These are phyloP conservation scores for Gyrodon lividus DNA, from an alignment of 768 basidiomycete species.

Conservation along the genomic window DNA sequence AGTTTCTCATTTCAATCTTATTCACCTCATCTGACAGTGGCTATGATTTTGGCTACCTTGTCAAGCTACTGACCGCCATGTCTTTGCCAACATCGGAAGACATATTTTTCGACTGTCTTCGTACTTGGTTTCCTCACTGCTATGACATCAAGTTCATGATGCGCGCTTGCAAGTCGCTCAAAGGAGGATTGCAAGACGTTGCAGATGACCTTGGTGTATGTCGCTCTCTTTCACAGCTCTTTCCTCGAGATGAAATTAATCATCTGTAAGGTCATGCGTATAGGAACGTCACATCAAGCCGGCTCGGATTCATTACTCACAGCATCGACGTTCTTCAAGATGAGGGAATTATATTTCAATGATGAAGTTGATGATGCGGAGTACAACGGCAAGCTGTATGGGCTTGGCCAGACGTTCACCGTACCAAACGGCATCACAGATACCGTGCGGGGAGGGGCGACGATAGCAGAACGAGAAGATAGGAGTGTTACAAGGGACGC, in stretches of 20 bases:
- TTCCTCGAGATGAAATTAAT: background rate
- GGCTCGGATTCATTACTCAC: conserved; percentile 97
- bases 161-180: conserved; percentile 75
- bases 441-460: conserved; percentile 66
- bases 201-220: conserved; percentile 93
- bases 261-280: conserved; percentile 68
- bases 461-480: conserved; percentile 81
- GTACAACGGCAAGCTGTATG: conserved; percentile 82
- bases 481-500: conserved; percentile 46
- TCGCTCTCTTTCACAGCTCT: conserved; percentile 11
- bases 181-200: conserved; percentile 92
- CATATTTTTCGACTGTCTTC: conserved; percentile 83
- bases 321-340: conserved; percentile 93
- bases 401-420: conserved; percentile 78
- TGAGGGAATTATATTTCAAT: conserved; percentile 89
- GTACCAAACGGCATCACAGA: conserved; percentile 65
- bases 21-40: conserved; percentile 53
- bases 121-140: conserved; percentile 91
- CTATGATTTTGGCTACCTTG: conserved; percentile 98
- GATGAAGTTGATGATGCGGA: conserved; percentile 83
- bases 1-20: background rate
- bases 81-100: conserved; percentile 89
- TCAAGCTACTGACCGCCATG: conserved; percentile 85
- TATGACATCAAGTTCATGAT: conserved; percentile 99
- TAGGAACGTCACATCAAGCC: conserved; percentile 91